Conservation (phyloP, 2,329 filamentous ascomycete genomes). For the Incumbomyces delicatus region DNA sequence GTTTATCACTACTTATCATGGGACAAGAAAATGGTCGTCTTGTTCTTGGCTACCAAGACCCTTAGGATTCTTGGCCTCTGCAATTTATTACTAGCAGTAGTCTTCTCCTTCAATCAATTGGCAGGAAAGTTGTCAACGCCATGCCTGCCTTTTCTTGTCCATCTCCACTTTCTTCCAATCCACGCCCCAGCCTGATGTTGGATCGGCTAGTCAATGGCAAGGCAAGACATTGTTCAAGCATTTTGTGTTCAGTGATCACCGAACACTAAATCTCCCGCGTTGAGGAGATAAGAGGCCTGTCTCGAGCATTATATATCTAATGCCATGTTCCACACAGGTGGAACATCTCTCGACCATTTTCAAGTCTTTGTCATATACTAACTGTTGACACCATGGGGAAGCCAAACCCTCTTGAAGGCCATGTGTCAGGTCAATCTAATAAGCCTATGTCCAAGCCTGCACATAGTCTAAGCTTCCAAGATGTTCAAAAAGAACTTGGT, state of each 20-base stretch:
- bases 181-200: neutral
- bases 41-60: slow-evolving; percentile 1
- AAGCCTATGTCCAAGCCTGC: slow-evolving; percentile 52
- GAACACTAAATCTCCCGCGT: neutral
- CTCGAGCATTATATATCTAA: too few relatives aligned
- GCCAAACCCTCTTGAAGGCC: slow-evolving; percentile 13
- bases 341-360: neutral
- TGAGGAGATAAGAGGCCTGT: neutral
- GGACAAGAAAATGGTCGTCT: neutral
- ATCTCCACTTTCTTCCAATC: neutral
- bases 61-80: slow-evolving; percentile 3
- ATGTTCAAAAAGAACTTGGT: slow-evolving; percentile 46
- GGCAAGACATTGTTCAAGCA: slow-evolving; percentile 4
- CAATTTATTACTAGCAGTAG: neutral
- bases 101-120: slow-evolving; percentile 4
- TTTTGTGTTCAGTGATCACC: neutral
- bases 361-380: neutral
- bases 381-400: slow-evolving; percentile 4
- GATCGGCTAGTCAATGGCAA: neutral
- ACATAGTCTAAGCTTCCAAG: slow-evolving; percentile 48
- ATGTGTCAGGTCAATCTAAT: slow-evolving; percentile 38
- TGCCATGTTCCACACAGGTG: neutral
- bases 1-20: neutral
- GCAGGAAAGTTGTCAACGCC: neutral
- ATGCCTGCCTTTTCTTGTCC: neutral